Base-by-base conservation (phyloP, 2,329 filamentous ascomycete genomes). In the Alternaria sp. region DNA sequence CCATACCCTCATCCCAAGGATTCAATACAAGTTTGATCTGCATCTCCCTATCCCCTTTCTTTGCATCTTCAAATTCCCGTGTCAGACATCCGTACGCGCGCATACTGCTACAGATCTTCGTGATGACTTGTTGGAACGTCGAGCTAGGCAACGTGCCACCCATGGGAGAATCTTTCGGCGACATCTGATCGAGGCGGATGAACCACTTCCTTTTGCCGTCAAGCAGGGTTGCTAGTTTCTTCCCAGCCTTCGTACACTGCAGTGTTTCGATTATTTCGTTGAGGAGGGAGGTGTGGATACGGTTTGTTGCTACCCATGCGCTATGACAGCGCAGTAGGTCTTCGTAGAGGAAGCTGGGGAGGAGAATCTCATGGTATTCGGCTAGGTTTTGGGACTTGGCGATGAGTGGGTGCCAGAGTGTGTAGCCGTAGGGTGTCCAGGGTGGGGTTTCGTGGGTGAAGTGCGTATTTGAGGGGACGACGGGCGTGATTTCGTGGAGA, bases 321-420 rank as follows among this genome's bases (percentile, higher is more conserved):
- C 54, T 36, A 24, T 62, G 51, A 21, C 40, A 56, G 9, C 60
- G 56, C 34, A 70, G 60, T 7, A 83, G 62, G 0, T 79, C 77
- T 36, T 77, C 64, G 0, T 68, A 65, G 0, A 79, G 72, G 44
- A 60, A 62, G 0, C 39, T 24, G 0, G 62, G 62, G 26, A 66
- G 56, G 7, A 14, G 10, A 11, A 53, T 5, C 74, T 67, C 0
- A 51, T 58, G 2, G 51, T 50, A 34, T 74, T 72, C 4, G 60
- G 41, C 1, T 72, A 80, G 56, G 1, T 63, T 56, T 29, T 80
- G 78, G 5, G 72, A 77, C 23, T 59, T 53, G 0, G 78, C 66
- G 34, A 82, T 79, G 4, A 82, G 60, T 0, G 75, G 69, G 2
- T 80, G 73, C 80, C 80, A 83, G 57, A 70, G n/a, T 26, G 68